Evolutionary conservation across 305 asterid species (phyloP).

Genomic region (Plantago lanceolata): DNA sequence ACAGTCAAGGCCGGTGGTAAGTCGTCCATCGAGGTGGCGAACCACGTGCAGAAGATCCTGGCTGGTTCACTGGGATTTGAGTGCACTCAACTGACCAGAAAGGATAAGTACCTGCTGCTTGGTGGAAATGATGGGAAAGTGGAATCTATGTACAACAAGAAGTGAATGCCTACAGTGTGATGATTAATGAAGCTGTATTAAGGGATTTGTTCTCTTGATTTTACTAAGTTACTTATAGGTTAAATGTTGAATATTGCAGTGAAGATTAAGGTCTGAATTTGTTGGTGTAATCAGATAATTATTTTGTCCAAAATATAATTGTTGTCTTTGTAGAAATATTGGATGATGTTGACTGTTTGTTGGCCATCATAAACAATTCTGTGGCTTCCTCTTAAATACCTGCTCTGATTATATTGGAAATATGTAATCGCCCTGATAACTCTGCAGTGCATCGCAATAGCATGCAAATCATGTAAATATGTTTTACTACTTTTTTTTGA

Average conservation of each 20-base stretch:
- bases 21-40: conserved; percentile 84
- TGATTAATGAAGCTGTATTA: background rate
- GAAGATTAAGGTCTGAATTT: conserved; percentile 7
- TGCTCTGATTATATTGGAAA: no score
- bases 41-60: conserved; percentile 80
- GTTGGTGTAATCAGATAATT: conserved; percentile 9
- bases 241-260: conserved; percentile 11
- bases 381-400: background rate
- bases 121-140: conserved; percentile 99
- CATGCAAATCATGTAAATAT: no score
- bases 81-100: conserved; percentile 89
- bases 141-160: conserved; percentile 83
- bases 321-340: conserved; percentile 17
- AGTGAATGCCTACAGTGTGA: conserved; percentile 20
- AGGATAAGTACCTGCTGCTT: conserved; percentile 92
- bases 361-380: conserved; percentile 16
- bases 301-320: conserved; percentile 18
- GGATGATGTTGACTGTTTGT: conserved; percentile 22
- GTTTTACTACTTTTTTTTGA: no score
- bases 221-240: conserved; percentile 3
- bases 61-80: conserved; percentile 83
- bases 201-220: background rate
- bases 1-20: conserved; percentile 77
- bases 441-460: no score
- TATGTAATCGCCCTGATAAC: no score